Conservation (phyloP, 257 asterid genomes). For the Mentha longifolia region DNA sequence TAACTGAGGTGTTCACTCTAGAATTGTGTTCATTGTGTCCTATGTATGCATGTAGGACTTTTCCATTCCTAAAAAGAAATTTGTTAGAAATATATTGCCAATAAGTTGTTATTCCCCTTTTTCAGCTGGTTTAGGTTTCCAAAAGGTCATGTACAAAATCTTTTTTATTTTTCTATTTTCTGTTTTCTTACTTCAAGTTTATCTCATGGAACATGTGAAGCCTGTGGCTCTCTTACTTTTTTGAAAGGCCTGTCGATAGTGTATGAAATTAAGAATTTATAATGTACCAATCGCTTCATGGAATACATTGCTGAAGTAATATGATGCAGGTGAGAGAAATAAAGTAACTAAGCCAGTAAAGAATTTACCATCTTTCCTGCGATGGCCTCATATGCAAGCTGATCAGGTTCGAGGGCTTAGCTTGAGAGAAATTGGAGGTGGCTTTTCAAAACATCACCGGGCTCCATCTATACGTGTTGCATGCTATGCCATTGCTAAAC, state of each 20-base stretch:
- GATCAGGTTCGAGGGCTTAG: conserved; percentile 94
- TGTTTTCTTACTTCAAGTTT: conserved; percentile 4
- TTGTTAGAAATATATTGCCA: conserved; percentile 14
- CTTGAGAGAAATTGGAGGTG: conserved; percentile 97
- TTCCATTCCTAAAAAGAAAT: background rate
- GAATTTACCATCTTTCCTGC: conserved; percentile 64
- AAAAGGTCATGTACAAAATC: background rate
- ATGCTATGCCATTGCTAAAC: conserved; percentile 94
- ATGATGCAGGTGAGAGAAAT: conserved; percentile 67
- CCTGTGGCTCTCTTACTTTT: conserved; percentile 19
- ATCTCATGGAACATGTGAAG: conserved; percentile 22
- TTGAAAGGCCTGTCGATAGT: background rate
- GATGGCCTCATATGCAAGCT: conserved; percentile 97
- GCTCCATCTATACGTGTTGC: conserved; percentile 93
- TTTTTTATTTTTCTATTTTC: background rate
- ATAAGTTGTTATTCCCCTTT: conserved; percentile 20
- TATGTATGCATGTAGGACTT: conserved; percentile 1
- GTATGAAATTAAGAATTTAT: conserved; percentile 7
- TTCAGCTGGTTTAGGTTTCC: conserved; percentile 18
- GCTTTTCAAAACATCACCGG: conserved; percentile 91
- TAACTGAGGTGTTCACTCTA: background rate
- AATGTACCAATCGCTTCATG: conserved; percentile 17
- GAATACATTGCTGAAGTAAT: conserved; percentile 26
- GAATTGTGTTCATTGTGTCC: background rate
- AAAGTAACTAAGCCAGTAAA: conserved; percentile 56